These are phyloP conservation scores for Colletotrichum endophyticum DNA, from an alignment of 2,329 filamentous ascomycete species.

Conservation along the genomic window DNA sequence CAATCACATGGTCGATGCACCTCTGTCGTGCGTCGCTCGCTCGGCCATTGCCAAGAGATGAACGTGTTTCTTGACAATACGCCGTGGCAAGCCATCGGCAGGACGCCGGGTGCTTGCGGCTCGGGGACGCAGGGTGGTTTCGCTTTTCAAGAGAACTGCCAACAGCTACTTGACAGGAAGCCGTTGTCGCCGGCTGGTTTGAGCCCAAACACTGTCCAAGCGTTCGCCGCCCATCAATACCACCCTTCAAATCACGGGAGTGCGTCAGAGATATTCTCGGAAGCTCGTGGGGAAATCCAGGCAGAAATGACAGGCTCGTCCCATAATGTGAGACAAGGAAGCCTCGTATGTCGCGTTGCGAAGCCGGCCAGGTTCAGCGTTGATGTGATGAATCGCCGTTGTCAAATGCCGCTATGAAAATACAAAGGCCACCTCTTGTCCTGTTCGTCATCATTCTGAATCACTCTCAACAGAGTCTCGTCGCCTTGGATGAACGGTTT, in stretches of 20 bases:
- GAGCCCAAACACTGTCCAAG: constrained; percentile 10
- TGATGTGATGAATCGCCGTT: background rate
- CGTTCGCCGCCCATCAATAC: background rate
- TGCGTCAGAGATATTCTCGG: background rate
- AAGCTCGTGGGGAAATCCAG: background rate
- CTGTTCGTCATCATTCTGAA: background rate
- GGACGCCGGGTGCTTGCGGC: background rate
- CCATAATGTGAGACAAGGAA: background rate
- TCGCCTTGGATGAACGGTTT: background rate
- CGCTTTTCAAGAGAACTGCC: background rate
- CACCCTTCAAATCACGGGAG: background rate
- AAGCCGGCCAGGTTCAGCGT: background rate
- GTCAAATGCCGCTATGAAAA: background rate
- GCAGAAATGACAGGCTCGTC: background rate
- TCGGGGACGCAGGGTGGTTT: background rate
- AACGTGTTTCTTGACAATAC: background rate
- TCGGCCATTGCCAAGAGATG: background rate
- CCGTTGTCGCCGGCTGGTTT: background rate
- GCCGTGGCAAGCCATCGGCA: background rate
- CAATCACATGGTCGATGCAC: background rate
- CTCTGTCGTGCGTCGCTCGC: background rate
- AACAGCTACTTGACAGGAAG: background rate
- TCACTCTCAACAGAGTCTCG: background rate
- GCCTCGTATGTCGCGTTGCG: background rate
- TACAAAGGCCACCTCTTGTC: background rate